Conservation (phyloP, 805 yeast species). For the Millerago galiae region DNA sequence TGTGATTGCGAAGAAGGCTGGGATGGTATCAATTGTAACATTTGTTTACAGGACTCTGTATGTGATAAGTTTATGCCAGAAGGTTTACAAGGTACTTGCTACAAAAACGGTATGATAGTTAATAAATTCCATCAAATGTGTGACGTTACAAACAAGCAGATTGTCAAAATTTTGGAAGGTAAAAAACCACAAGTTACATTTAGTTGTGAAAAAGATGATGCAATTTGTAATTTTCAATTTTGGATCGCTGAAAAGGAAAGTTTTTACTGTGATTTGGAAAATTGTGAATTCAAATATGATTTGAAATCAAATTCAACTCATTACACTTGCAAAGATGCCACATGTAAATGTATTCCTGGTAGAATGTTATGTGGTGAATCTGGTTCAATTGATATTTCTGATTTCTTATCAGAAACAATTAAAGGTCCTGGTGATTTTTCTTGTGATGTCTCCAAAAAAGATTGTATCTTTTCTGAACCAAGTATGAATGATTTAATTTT, state of each 20-base stretch:
- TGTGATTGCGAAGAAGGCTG: slow-evolving; percentile 85
- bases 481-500: slow-evolving; percentile 89
- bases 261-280: slow-evolving; percentile 76
- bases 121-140: slow-evolving; percentile 84
- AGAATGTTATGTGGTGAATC: slow-evolving; percentile 90
- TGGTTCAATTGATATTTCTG: slow-evolving; percentile 92
- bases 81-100: slow-evolving; percentile 81
- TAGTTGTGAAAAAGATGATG: slow-evolving; percentile 66
- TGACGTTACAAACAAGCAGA: slow-evolving; percentile 86
- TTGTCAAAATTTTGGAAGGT: slow-evolving; percentile 72
- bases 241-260: slow-evolving; percentile 92
- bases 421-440: slow-evolving; percentile 89
- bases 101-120: slow-evolving; percentile 76
- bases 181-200: slow-evolving; percentile 88
- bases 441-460: slow-evolving; percentile 57
- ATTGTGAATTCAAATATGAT: slow-evolving; percentile 69
- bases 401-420: slow-evolving; percentile 83
- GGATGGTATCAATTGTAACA: slow-evolving; percentile 90
- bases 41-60: slow-evolving; percentile 66
- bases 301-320: slow-evolving; percentile 57
- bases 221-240: slow-evolving; percentile 81
- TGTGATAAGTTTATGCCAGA: slow-evolving; percentile 89
- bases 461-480: slow-evolving; percentile 86
- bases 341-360: slow-evolving; percentile 89
- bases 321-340: slow-evolving; percentile 68